Evolutionary conservation across 768 basidiomycete genomes (phyloP), one percentile per base, ranked within the genome.

Genomic region (Lentinula aciculospora): DNA sequence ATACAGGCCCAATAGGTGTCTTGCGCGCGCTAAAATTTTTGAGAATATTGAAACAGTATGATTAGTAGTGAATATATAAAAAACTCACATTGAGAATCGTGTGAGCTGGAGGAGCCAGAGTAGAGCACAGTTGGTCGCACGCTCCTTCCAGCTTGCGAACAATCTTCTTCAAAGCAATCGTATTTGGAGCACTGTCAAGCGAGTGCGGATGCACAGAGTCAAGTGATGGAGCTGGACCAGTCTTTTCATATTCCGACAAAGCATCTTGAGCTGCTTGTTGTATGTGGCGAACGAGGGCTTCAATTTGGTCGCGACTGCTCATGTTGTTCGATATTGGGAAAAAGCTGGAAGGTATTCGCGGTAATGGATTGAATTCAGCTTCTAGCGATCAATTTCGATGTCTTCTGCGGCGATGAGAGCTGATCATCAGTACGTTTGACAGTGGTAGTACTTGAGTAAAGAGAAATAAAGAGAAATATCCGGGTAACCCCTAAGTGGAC

Each of bases 141-240:
- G 72, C 72, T 39, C 71, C 74, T 58, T 74, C 71, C n/a, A 73
- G 62, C 1, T 58, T 67, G 23, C 66, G 63, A 36, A 73, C 36
- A 1, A 69, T 61, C 17, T 53, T 55, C 60, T 64, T 68, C 34
- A 72, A 56, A 0, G 56, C 61, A 21, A 66, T 49, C 1, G 62
- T 56, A 45, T 71, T 64, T n/a, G 59, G 28, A 6, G 64, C 61
- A 25, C 60, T 37, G 46, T 74, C 72, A 55, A 74, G 58, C 0
- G 67, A 65, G 25, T 69, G 65, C 34, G 56, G 59, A 17, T 40
- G 57, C 0, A 61, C 58, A 32, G 65, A 63, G 47, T 75, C 64
- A 25, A 72, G 65, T 50, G 64, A 44, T 17, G 72, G 76, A 3
- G 66, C 62, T 2, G 34, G 51, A 2, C 67, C 71, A 0, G 57